Evolutionary conservation across 1,139 yeast species (phyloP), one percentile per base, ranked within the genome.

Genomic region (Arxiozyma slooffiae): DNA sequence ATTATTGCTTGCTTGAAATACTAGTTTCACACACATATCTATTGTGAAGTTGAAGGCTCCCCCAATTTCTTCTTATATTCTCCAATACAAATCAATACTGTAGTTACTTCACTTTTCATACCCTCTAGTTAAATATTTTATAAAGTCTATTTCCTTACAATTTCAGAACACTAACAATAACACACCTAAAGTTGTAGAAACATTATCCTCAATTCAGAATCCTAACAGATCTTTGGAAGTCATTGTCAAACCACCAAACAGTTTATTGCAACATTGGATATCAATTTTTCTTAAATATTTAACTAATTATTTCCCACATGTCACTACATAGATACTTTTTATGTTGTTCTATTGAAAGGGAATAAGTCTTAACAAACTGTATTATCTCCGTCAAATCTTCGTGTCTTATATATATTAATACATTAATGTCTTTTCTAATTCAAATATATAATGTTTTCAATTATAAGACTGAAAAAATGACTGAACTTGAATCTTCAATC

Each of bases 211-310:
- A 47, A 75, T 67, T 38, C 71, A 60, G 56, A 64, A 54, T 51
- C 69, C 61, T 8, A 75, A 57, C 18, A 73, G 52, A 23, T 67
- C 67, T 49, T 75, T 67, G 22, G 80, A 75, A 8, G 71, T 63
- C 52, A 70, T 63, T 2, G 64, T 57, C 17, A 74, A 55, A 40
- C 66, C 67, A 7, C 67, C 61, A 58, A 83, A 81, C 38, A 82
- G 69, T 21, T 66, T 67, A 17, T 71, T 66, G 89, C 90, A 83
- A 55, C 78, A 77, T 48, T 76, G 75, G 22, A 76, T 72, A 59
- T 83, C 92, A 18, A 82, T 81, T 59, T 84, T 83, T 54, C 88
- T 73, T 34, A 85, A 69, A 62, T 82, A 78, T 22, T 79, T 78
- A n/a, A 20, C 81, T 77, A 14, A 79, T 67, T 17, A 79, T 76